Conservation (phyloP, 495 filamentous ascomycete species). For the Aspergillus incahuasiensis region DNA sequence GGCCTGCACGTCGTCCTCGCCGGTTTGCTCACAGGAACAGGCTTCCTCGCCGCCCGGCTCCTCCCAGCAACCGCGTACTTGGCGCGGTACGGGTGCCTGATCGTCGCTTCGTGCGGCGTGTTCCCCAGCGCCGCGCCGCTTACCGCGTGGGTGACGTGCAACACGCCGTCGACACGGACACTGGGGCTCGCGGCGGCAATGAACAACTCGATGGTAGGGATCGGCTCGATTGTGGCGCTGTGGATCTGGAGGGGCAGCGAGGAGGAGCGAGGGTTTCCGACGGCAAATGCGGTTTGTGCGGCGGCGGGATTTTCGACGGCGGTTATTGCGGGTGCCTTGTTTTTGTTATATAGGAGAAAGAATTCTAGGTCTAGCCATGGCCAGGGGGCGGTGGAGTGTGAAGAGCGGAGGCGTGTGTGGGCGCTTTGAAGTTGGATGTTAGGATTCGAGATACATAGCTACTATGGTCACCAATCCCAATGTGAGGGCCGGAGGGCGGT, state of each 20-base stretch:
- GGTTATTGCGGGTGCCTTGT: slow-evolving; percentile 13
- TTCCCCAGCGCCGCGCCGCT: slow-evolving; percentile 57
- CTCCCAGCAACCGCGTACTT: slow-evolving; percentile 48
- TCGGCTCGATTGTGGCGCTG: slow-evolving; percentile 66
- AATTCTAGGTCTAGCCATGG: too few species aligned
- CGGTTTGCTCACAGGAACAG: background rate
- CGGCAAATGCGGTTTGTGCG: slow-evolving; percentile 54
- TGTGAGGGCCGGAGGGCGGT: too few species aligned
- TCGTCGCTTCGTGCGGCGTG: slow-evolving; percentile 56
- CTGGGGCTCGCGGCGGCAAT: slow-evolving; percentile 63
- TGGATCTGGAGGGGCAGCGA: slow-evolving; percentile 68
- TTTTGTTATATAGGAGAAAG: slow-evolving; percentile 30
- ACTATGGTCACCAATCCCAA: too few species aligned
- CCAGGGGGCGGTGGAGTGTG: too few species aligned
- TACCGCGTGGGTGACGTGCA: slow-evolving; percentile 66
- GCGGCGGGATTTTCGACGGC: slow-evolving; percentile 26
- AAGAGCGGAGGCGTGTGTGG: too few species aligned
- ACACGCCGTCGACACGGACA: slow-evolving; percentile 56
- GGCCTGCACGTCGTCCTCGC: background rate
- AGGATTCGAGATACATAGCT: too few species aligned
- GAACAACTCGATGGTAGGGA: slow-evolving; percentile 59
- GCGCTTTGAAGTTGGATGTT: too few species aligned
- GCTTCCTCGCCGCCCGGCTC: background rate
- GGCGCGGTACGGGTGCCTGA: slow-evolving; percentile 61
- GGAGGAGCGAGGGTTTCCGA: slow-evolving; percentile 57